A percentile compares a stretch with the other conserved stretches of the same genome.
Conservation (phyloP, 768 basidiomycete species). For the Pulveroboletus ravenelii region DNA sequence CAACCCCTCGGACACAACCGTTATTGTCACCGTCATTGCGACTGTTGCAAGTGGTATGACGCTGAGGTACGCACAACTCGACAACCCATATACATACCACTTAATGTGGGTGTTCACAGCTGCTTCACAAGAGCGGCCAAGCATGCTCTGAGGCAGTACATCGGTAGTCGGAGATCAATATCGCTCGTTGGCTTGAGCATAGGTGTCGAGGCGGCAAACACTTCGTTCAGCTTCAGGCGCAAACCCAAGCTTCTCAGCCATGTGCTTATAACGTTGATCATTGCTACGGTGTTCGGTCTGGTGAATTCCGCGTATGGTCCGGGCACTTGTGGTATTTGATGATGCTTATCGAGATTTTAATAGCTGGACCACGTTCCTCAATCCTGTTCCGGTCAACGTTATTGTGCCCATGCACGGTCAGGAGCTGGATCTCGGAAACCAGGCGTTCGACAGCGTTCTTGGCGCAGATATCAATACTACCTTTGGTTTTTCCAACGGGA, state of each 20-base stretch:
- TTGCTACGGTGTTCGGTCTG: background rate
- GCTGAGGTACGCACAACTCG: no score
- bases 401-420: background rate
- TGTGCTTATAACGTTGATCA: background rate
- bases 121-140: background rate
- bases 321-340: background rate
- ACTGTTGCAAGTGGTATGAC: no score
- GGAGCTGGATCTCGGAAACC: background rate
- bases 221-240: background rate
- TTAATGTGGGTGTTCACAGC: background rate
- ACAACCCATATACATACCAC: background rate
- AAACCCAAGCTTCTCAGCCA: background rate
- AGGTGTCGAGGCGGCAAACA: background rate
- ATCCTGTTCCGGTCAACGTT: background rate
- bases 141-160: background rate
- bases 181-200: background rate
- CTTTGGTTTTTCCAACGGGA: background rate
- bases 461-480: background rate
- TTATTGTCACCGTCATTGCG: no score
- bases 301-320: background rate
- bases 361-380: background rate
- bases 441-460: background rate
- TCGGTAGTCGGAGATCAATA: background rate
- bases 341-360: background rate
- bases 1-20: no score